These are phyloP conservation scores for Mrakia blollopis DNA, from an alignment of 768 basidiomycete species.

Conservation along the genomic window DNA sequence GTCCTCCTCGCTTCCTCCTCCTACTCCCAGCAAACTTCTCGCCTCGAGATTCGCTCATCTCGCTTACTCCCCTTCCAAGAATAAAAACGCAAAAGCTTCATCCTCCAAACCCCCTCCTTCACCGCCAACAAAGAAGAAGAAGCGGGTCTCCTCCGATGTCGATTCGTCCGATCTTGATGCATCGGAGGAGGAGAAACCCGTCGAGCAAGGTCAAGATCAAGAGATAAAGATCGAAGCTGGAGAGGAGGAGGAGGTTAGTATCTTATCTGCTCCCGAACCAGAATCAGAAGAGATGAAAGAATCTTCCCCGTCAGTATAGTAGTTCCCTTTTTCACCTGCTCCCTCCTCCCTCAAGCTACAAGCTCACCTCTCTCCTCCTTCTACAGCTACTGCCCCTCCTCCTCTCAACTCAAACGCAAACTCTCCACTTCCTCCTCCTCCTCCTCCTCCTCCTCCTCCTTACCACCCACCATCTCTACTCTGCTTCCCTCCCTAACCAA, in stretches of 20 bases:
- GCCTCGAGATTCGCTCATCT: conserved; percentile 13
- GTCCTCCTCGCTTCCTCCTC: not conserved
- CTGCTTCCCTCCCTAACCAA: not conserved
- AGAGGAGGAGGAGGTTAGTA: not conserved
- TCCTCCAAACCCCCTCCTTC: not conserved
- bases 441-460: not conserved
- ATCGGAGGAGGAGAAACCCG: not conserved
- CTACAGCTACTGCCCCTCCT: not conserved
- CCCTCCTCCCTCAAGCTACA: not conserved
- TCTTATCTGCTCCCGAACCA: not conserved
- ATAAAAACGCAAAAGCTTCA: not conserved
- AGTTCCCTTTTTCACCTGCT: not conserved
- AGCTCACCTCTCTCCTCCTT: not conserved
- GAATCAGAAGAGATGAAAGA: not conserved
- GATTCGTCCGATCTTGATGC: conserved; percentile 2
- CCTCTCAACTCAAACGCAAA: conserved; percentile 6
- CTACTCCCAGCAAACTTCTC: not conserved
- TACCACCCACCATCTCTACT: not conserved
- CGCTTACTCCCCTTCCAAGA: not conserved
- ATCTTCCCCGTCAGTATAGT: not conserved
- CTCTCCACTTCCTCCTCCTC: not conserved
- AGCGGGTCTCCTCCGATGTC: not conserved
- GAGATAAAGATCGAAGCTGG: not conserved
- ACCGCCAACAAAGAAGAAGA: not conserved
- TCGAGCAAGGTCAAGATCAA: not conserved